These are phyloP conservation scores for Aspergillus cejpii DNA, from an alignment of 2,329 filamentous ascomycete genomes.

Conservation along the genomic window DNA sequence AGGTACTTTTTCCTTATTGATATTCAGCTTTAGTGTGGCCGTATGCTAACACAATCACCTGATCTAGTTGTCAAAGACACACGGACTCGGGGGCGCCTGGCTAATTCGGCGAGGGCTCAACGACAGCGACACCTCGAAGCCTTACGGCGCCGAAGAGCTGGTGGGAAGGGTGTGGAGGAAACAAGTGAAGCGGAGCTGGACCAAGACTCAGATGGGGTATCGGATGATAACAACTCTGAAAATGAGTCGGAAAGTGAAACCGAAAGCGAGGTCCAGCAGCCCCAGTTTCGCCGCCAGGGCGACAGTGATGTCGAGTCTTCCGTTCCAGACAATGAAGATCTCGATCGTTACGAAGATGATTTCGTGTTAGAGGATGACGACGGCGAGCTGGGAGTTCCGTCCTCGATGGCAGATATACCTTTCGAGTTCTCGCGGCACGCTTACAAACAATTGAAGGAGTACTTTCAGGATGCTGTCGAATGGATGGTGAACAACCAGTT, in stretches of 20 bases:
- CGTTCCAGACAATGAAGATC: conserved; percentile 36
- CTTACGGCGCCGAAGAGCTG: conserved; percentile 40
- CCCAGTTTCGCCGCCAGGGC: conserved; percentile 13
- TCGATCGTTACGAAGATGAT: conserved; percentile 54
- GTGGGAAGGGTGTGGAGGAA: conserved; percentile 29
- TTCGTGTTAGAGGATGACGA: conserved; percentile 61
- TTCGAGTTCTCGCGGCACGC: conserved; percentile 62
- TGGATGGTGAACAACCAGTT: conserved; percentile 78
- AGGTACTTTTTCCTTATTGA: conserved; percentile 21
- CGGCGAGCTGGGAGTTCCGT: conserved; percentile 52
- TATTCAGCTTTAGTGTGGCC: background rate
- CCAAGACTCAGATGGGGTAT: background rate
- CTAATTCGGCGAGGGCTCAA: conserved; percentile 36
- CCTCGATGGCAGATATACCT: conserved; percentile 51
- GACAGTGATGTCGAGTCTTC: conserved; percentile 30
- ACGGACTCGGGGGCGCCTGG: conserved; percentile 38
- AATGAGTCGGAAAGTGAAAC: conserved; percentile 15
- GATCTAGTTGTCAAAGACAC: conserved; percentile 30
- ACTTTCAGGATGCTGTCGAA: conserved; percentile 67
- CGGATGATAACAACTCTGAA: conserved; percentile 18
- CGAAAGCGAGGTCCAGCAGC: conserved; percentile 14
- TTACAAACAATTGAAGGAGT: conserved; percentile 61
- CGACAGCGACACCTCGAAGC: conserved; percentile 39
- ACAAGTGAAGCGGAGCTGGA: background rate
- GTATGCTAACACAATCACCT: background rate